Base-by-base conservation (phyloP, 2,329 filamentous ascomycete genomes). In the Tympanopsis confertula region DNA sequence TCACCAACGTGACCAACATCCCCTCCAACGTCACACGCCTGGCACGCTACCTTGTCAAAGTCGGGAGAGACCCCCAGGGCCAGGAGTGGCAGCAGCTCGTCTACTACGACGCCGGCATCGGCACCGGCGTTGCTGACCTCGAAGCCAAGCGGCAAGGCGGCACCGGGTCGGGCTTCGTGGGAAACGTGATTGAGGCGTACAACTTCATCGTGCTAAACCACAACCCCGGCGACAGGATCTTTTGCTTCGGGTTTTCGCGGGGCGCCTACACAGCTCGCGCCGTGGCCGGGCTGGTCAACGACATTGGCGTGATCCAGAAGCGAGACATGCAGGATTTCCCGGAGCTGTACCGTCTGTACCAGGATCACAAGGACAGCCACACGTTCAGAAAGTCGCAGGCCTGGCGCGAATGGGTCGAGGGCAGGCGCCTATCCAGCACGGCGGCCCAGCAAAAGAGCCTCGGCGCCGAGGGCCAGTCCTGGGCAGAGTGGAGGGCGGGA, bases 1-100 rank as follows among this genome's bases (percentile, higher is more conserved):
- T 49, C n/a, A 40, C 43, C 5, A 40, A 40, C 2, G 33, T 45
- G 18, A 43, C 44, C 15, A 42, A 44, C 20, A 41, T 48, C n/a
- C 44, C 48, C 2, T 49, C 48, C 28, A 50, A 50, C 29, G 39
- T 50, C 13, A 48, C 47, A 3, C 42, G 47, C 3, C 44, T 48
- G 20, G 42, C 45, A 5, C 45, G 47, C 12, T 41, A 42, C 3
- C 28, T 47, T 20, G 38, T 43, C 33, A 44, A 45, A 0, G n/a
- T n/a, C n/a, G 56, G 63, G 19, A 49, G 47, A 3, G 57, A 57
- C 2, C 59, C 54, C 1, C 55, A 55, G 4, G 51, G 54, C 19
- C 57, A 56, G 39, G 52, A 62, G 2, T 41, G 41, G 41, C 38
- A 43, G 15, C 43, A 45, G 28, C 20, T 45, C n/a, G 39, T 45